Evolutionary conservation across 2,329 filamentous ascomycete species (phyloP), one percentile per base, ranked within the genome.

Genomic region (Phyllosticta paracitricarpa): DNA sequence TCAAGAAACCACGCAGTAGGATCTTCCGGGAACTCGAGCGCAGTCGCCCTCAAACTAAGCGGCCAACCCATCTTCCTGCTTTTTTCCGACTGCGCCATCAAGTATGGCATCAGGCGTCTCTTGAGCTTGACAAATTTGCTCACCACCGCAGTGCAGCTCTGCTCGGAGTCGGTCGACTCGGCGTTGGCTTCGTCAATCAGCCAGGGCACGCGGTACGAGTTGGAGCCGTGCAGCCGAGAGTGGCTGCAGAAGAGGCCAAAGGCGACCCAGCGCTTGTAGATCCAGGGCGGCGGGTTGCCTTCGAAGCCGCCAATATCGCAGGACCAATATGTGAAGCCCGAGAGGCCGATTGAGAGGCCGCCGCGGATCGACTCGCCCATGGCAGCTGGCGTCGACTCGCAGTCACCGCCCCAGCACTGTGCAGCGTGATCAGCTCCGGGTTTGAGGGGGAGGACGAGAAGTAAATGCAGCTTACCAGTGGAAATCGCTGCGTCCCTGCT

Each of bases 191-290:
- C 73, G 66, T 89, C 87, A 63, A 89, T 84, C 53, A 83, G 81
- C 87, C 87, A 90, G 2, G 87, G 87, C n/a, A 89, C 86, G 19
- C 87, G 84, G 74, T 89, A 90, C 3, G 84, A 87, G 63, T 79
- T 82, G 57, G 83, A 86, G 2, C 87, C 87, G 69, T 90, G 87
- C 10, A 90, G 78, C 14, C 87, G 81, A 48, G 84, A 88, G 71
- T 90, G 87, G 9, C 82, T 84, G 66, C 85, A 89, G 51, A 90
- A 74, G 1, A 89, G 78, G 0, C 87, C 87, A 71, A 89, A 89
- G n/a, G 86, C 86, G 5, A 89, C 86, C 87, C 87, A 90, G 56
- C 87, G 83, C 75, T 89, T 90, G 74, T 90, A 90, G 66, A 90
- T 82, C 76, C 84, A 85, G 0, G 83, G 84, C 2, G 79, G 80